These are phyloP conservation scores for Leishmania mexicana DNA, from an alignment of 208 protist species.

Conservation along the genomic window DNA sequence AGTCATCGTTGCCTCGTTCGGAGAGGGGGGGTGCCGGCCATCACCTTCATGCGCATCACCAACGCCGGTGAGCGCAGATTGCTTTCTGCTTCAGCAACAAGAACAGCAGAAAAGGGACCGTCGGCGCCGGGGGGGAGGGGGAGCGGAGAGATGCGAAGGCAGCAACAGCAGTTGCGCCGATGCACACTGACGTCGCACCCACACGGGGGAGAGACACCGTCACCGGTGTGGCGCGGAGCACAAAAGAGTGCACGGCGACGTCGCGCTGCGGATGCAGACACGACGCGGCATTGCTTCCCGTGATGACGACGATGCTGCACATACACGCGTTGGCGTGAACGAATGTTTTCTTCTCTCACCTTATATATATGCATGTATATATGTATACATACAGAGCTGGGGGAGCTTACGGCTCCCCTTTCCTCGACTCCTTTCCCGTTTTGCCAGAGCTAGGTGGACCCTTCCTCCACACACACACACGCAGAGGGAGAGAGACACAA, in stretches of 20 bases:
- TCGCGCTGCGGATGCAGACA: not conserved
- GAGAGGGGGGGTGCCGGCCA: too few relatives aligned
- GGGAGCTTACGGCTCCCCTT: not conserved
- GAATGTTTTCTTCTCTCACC: not conserved
- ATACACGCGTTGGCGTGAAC: too few relatives aligned
- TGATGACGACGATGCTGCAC: too few relatives aligned
- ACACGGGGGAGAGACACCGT: not conserved
- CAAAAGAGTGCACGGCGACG: not conserved
- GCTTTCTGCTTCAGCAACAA: not conserved
- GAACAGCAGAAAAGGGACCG: not conserved
- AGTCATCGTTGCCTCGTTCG: not conserved
- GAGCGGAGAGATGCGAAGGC: not conserved
- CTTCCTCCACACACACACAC: not conserved
- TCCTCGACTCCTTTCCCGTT: not conserved
- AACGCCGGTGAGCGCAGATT: not conserved
- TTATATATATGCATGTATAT: not conserved
- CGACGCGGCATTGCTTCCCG: not conserved
- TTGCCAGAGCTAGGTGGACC: not conserved
- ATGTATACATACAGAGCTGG: not conserved
- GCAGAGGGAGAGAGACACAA: not conserved
- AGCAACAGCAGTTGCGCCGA: not conserved
- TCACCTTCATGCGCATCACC: not conserved
- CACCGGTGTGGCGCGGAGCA: not conserved
- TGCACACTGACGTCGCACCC: not conserved
- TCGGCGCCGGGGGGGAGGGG: too few relatives aligned